Evolutionary conservation across 352 stramenopile species (phyloP), one percentile per base, ranked within the genome.

Genomic region (Phytopythium mirpurense): DNA sequence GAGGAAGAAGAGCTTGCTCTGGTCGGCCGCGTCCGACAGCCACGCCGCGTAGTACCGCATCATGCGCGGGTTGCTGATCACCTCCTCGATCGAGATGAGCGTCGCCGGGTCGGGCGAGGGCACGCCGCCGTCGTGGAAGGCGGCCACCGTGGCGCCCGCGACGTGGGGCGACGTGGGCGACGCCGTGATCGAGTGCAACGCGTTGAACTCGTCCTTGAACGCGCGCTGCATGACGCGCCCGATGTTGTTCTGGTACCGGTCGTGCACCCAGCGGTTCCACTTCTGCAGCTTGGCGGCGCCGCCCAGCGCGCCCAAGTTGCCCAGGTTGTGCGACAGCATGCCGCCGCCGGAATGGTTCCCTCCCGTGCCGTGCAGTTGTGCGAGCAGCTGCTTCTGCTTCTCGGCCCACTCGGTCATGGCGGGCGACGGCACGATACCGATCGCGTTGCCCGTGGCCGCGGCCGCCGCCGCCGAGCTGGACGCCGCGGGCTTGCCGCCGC

Each of bases 1-100:
- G 10, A 90, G 64, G 44, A 90, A 90, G 42, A 90, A 90, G n/a
- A 90, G 59, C 61, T 90, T 90, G 65, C 78, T 88, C 42, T 88
- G 72, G 24, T 86, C 76, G 3, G 68, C 62, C 23, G 69, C 57
- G 37, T 78, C 64, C 4, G 58, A 63, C 11, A 90, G 62, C 74
- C 74, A 90, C 4, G 78, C 75, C 19, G 78, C 78, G 40, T 88
- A 83, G 54, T 90, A 90, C 14, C 78, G 78, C 78, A 90, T 90
- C 78, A 90, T 90, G 15, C 76, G 71, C 21, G 78, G 76, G 36
- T 86, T 90, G 54, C 72, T 87, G 51, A 90, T 80, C 26, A 90
- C 73, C 66, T 90, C 78, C 52, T 90, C 78, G 27, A 90, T 83
- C 15, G 78, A 83, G 46, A 90, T 83, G 31, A 90, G 60, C 12